phyloP scores from a whole-genome alignment of 148 eudicot species.

The Persicaria maculosa region DNA sequence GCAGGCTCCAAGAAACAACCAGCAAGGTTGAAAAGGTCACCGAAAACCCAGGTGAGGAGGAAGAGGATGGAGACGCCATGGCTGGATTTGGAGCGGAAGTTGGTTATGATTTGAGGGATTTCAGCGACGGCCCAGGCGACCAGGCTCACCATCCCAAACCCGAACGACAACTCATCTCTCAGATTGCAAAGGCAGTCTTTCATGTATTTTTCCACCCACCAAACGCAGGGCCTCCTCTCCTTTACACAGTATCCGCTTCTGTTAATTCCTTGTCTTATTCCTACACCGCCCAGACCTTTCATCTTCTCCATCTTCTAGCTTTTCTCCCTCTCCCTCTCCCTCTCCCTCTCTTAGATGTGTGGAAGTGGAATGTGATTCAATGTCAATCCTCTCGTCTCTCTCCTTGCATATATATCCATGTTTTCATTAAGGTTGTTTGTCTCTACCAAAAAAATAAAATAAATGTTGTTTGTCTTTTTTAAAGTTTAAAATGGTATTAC shows the following conservation, averaged over 20 bases:
- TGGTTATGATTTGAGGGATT: conserved; percentile 93
- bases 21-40: conserved; percentile 79
- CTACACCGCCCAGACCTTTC: fast-evolving
- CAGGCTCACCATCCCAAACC: conserved; percentile 64
- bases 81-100: conserved; percentile 79
- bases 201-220: conserved; percentile 66
- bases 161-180: conserved; percentile 65
- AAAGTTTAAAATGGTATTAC: too few relatives aligned
- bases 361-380: too few relatives aligned
- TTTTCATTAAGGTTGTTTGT: too few relatives aligned
- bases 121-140: conserved; percentile 91
- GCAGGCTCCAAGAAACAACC: conserved; percentile 97
- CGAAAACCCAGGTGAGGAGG: conserved; percentile 81
- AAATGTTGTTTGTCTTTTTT: too few relatives aligned
- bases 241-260: conserved; percentile 34
- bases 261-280: too few relatives aligned
- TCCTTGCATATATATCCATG: too few relatives aligned
- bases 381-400: too few relatives aligned
- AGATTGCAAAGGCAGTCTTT: conserved; percentile 77
- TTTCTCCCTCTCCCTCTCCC: fast-evolving
- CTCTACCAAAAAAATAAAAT: too few relatives aligned
- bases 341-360: too few relatives aligned
- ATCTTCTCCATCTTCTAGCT: fast-evolving
- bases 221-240: conserved; percentile 52
- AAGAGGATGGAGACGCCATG: conserved; percentile 88